Evolutionary conservation across 2,329 filamentous ascomycete species (phyloP).

Genomic region (Tolypocladium guangdongense): DNA sequence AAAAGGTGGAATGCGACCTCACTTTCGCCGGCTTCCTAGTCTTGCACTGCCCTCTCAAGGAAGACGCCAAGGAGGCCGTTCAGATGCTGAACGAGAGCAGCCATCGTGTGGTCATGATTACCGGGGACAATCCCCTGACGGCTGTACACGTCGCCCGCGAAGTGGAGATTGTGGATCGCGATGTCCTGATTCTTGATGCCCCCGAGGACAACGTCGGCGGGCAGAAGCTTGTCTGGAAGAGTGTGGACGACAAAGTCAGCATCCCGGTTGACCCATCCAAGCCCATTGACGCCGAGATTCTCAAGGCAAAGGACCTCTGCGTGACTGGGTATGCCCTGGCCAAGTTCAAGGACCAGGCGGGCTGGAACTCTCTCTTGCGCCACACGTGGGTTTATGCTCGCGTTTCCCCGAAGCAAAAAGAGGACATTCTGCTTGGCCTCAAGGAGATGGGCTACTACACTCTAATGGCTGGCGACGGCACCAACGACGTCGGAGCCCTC

Average conservation of each 20-base stretch:
- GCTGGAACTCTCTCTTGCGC: conserved; percentile 66
- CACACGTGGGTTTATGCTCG: conserved; percentile 97
- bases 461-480: conserved; percentile 96
- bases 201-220: conserved; percentile 80
- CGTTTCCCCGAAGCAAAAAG: conserved; percentile 97
- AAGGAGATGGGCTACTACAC: conserved; percentile 97
- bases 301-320: conserved; percentile 83
- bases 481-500: conserved; percentile 92
- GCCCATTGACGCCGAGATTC: conserved; percentile 68
- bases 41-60: conserved; percentile 89
- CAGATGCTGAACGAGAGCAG: conserved; percentile 98
- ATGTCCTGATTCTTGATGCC: conserved; percentile 87
- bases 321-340: conserved; percentile 88
- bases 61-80: conserved; percentile 87
- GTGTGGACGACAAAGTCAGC: conserved; percentile 78
- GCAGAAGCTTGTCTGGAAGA: conserved; percentile 83
- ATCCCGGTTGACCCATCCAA: conserved; percentile 78
- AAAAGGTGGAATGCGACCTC: conserved; percentile 76
- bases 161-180: conserved; percentile 94
- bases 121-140: conserved; percentile 93
- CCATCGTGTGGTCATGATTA: conserved; percentile 98
- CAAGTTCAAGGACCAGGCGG: conserved; percentile 74
- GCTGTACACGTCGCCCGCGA: conserved; percentile 91
- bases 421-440: conserved; percentile 91
- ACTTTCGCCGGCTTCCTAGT: conserved; percentile 93